Percentiles rank a stretch among this genome's conserved stretches.
phyloP scores from a whole-genome alignment of 768 basidiomycete species.

The Serendipita sp. region DNA sequence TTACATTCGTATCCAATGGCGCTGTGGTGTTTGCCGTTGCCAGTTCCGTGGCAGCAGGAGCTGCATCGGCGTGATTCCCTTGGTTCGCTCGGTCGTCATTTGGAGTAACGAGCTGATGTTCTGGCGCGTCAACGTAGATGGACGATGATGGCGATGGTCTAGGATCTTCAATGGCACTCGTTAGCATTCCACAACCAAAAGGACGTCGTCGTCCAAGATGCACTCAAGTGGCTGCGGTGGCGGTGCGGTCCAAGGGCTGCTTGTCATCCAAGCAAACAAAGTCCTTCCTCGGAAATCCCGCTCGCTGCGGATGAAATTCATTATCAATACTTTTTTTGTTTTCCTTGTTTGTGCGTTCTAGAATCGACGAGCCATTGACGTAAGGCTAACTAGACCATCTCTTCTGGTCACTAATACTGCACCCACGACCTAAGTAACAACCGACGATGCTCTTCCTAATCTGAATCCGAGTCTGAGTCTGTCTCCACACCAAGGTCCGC shows the following conservation, averaged over 20 bases:
- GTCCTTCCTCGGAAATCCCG: not conserved
- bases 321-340: too few relatives aligned
- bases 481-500: too few relatives aligned
- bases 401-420: too few relatives aligned
- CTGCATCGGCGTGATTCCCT: not conserved
- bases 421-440: not conserved
- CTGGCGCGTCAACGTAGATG: not conserved
- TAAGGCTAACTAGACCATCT: too few relatives aligned
- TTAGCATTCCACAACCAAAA: conserved; percentile 1
- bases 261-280: not conserved
- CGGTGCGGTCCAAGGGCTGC: not conserved
- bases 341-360: too few relatives aligned
- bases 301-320: not conserved
- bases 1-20: not conserved
- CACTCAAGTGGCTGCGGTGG: not conserved
- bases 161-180: not conserved
- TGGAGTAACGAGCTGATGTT: not conserved
- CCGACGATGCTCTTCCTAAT: not conserved
- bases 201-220: not conserved
- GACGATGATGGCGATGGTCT: not conserved
- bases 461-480: too few relatives aligned
- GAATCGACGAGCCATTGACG: too few relatives aligned
- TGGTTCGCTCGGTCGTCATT: not conserved
- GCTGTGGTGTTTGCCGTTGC: not conserved
- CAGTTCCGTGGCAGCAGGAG: not conserved